Percentiles rank a stretch among this genome's conserved stretches.
phyloP scores from a whole-genome alignment of 257 asterid genomes.

The Verbascum thapsus region DNA sequence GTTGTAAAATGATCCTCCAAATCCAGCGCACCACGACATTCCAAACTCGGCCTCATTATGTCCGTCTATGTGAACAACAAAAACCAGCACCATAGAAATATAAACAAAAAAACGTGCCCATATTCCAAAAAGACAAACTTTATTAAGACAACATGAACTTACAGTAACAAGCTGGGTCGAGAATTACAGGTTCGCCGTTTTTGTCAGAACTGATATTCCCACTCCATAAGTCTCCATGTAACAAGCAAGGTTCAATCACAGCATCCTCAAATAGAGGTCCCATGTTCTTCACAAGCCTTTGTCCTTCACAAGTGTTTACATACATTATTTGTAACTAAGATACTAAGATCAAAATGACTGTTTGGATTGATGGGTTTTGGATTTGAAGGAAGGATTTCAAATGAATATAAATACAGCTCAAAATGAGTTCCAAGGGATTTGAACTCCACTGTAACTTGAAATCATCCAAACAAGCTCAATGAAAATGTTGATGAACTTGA shows the following conservation, averaged over 20 bases:
- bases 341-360: too few relatives aligned
- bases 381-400: too few relatives aligned
- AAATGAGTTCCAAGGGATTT: too few relatives aligned
- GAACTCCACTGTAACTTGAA: too few relatives aligned
- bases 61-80: slow-evolving; percentile 54
- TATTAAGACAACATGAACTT: slow-evolving; percentile 33
- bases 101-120: background rate
- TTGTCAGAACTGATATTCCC: slow-evolving; percentile 86
- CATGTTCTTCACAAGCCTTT: slow-evolving; percentile 81
- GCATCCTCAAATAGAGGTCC: slow-evolving; percentile 70
- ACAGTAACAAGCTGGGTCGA: slow-evolving; percentile 98
- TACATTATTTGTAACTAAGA: background rate
- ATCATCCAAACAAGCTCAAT: too few relatives aligned
- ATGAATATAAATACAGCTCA: too few relatives aligned
- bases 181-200: slow-evolving; percentile 87
- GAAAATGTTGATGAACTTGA: too few relatives aligned
- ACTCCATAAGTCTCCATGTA: slow-evolving; percentile 98
- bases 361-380: too few relatives aligned
- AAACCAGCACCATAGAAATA: background rate
- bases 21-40: slow-evolving; percentile 99
- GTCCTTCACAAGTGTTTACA: slow-evolving; percentile 46
- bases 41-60: slow-evolving; percentile 96
- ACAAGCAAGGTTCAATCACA: slow-evolving; percentile 77
- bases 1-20: slow-evolving; percentile 75
- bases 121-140: background rate